Evolutionary conservation across 2,329 filamentous ascomycete species (phyloP).

Genomic region (Aureobasidium uvarum): DNA sequence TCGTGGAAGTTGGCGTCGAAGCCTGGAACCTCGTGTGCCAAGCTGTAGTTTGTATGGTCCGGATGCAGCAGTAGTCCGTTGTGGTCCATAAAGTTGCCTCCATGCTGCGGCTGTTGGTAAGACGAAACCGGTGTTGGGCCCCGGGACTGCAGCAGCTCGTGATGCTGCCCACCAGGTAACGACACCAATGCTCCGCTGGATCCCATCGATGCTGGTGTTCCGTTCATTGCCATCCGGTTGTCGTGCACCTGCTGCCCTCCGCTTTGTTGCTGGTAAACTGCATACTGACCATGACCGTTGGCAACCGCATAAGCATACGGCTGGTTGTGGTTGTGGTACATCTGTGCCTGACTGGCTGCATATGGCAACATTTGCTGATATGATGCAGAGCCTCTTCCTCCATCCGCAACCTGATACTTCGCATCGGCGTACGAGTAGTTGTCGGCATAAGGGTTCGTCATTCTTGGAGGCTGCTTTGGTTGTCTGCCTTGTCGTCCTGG

Average conservation of each 20-base stretch:
- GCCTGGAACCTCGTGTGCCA: neutral
- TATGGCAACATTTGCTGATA: slow-evolving; percentile 43
- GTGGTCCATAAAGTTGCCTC: slow-evolving; percentile 24
- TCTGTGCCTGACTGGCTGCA: slow-evolving; percentile 46
- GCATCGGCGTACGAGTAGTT: slow-evolving; percentile 22
- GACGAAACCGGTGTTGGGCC: slow-evolving; percentile 37
- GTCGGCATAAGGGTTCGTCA: slow-evolving; percentile 20
- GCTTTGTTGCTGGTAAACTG: slow-evolving; percentile 27
- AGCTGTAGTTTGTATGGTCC: slow-evolving; percentile 19
- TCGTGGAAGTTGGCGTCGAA: slow-evolving; percentile 14
- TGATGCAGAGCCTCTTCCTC: neutral
- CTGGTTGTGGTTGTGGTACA: slow-evolving; percentile 38
- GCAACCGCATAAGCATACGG: slow-evolving; percentile 53
- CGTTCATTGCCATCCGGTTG: slow-evolving; percentile 46
- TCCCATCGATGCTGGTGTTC: slow-evolving; percentile 34
- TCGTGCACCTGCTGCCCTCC: slow-evolving; percentile 29
- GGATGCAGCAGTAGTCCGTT: slow-evolving; percentile 14
- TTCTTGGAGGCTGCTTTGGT: slow-evolving; percentile 23
- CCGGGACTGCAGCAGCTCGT: slow-evolving; percentile 39
- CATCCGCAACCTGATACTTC: slow-evolving; percentile 35
- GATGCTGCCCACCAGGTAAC: slow-evolving; percentile 43
- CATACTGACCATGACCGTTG: slow-evolving; percentile 47
- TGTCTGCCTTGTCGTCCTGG: slow-evolving; percentile 24
- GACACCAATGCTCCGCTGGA: slow-evolving; percentile 35
- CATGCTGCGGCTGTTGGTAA: slow-evolving; percentile 26